These are phyloP conservation scores for Saturnispora serradocipensis DNA, from an alignment of 805 yeast genomes.

Conservation along the genomic window DNA sequence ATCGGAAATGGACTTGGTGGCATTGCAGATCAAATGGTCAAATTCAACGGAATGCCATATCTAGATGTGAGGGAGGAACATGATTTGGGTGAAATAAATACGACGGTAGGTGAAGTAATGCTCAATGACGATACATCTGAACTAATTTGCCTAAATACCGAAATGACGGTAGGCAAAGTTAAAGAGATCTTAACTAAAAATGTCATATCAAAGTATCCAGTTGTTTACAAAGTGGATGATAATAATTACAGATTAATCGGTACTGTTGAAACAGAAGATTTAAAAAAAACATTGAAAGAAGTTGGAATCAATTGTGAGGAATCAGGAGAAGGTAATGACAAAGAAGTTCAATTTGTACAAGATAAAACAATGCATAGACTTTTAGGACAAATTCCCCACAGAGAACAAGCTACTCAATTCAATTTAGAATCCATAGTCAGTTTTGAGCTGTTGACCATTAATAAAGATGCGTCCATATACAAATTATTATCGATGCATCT, in stretches of 20 bases:
- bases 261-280: conserved; percentile 34
- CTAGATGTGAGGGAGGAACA: conserved; percentile 66
- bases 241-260: conserved; percentile 33
- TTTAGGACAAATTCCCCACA: neutral
- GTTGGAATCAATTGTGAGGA: conserved; percentile 1
- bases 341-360: conserved; percentile 13
- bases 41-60: conserved; percentile 79
- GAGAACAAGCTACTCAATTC: conserved; percentile 9
- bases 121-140: conserved; percentile 19
- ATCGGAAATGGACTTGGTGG: conserved; percentile 71
- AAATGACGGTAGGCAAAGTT: conserved; percentile 20
- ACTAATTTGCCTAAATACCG: neutral
- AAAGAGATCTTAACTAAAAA: conserved; percentile 28
- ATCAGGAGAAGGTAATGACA: neutral
- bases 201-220: conserved; percentile 42
- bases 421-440: conserved; percentile 33
- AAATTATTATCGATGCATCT: conserved; percentile 59
- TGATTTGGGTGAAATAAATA: conserved; percentile 34
- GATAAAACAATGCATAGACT: conserved; percentile 5
- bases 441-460: conserved; percentile 53
- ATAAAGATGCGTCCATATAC: conserved; percentile 46
- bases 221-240: conserved; percentile 28
- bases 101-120: conserved; percentile 53
- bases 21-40: conserved; percentile 92
- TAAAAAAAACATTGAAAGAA: conserved; percentile 24